phyloP scores from a whole-genome alignment of 129 eudicot species.

The Lactuca sativa region DNA sequence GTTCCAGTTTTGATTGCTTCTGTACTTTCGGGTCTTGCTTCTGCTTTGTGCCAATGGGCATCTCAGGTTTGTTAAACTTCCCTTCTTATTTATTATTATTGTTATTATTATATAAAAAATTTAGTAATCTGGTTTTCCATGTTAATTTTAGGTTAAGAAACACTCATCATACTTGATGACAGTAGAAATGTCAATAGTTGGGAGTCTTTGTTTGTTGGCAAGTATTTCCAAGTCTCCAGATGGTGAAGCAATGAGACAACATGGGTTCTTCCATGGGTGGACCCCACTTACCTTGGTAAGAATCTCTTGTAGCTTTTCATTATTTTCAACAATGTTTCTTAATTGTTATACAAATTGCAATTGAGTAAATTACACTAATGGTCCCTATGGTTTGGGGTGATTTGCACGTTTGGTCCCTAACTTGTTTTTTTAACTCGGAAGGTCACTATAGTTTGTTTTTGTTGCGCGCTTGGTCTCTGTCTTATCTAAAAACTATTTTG shows the following conservation, averaged over 20 bases:
- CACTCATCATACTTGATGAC: conserved; percentile 95
- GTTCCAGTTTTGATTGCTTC: conserved; percentile 90
- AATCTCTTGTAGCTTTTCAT: conserved; percentile 13
- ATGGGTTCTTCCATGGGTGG: conserved; percentile 90
- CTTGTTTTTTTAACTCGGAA: no score
- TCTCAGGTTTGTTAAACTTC: conserved; percentile 68
- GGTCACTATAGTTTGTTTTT: no score
- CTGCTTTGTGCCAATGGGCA: conserved; percentile 98
- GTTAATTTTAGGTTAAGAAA: conserved; percentile 68
- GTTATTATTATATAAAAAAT: no score
- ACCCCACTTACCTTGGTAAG: conserved; percentile 77
- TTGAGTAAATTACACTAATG: neutral
- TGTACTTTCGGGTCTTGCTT: conserved; percentile 95
- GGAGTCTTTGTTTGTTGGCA: conserved; percentile 82
- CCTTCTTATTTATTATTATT: conserved; percentile 1
- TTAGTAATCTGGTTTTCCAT: neutral
- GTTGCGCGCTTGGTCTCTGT: no score
- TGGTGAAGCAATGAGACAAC: conserved; percentile 80
- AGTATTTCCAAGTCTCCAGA: conserved; percentile 91
- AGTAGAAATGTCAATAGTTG: conserved; percentile 90
- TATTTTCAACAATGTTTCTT: neutral
- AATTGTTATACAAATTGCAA: neutral
- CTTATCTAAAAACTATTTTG: no score
- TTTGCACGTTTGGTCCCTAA: no score
- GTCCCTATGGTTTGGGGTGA: neutral